These are phyloP conservation scores for Macrophomina pseudophaseolina DNA, from an alignment of 2,329 filamentous ascomycete species.

Conservation along the genomic window DNA sequence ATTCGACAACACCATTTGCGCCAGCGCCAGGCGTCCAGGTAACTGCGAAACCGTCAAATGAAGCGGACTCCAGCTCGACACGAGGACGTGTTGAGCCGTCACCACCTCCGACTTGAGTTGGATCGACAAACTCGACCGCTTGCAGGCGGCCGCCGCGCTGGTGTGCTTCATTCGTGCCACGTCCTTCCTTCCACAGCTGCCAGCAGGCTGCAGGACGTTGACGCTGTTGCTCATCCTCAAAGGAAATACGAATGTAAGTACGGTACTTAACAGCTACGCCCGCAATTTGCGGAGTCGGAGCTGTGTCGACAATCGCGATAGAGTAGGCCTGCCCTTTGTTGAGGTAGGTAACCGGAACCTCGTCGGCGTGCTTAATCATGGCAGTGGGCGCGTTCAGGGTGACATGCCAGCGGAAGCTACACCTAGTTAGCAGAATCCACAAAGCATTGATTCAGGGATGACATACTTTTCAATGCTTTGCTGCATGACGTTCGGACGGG, in stretches of 20 bases:
- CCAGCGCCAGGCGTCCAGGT: slow-evolving; percentile 74
- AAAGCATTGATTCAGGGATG: background rate
- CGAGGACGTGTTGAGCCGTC: slow-evolving; percentile 54
- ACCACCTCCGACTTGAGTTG: slow-evolving; percentile 59
- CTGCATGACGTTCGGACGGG: slow-evolving; percentile 42
- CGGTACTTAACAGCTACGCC: slow-evolving; percentile 74
- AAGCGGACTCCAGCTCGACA: slow-evolving; percentile 64
- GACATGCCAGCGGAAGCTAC: slow-evolving; percentile 83
- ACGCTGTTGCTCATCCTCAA: slow-evolving; percentile 93
- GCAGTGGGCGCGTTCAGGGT: slow-evolving; percentile 93
- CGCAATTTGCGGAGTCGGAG: slow-evolving; percentile 58
- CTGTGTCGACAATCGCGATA: slow-evolving; percentile 80
- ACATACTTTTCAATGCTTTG: slow-evolving; percentile 55
- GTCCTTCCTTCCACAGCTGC: slow-evolving; percentile 94
- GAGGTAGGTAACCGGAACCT: slow-evolving; percentile 96
- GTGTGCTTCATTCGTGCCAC: slow-evolving; percentile 94
- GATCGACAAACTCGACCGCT: slow-evolving; percentile 90
- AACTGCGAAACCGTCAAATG: slow-evolving; percentile 93
- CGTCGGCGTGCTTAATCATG: slow-evolving; percentile 88
- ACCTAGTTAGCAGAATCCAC: slow-evolving; percentile 32
- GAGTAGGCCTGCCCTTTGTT: slow-evolving; percentile 98
- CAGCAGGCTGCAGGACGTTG: slow-evolving; percentile 82
- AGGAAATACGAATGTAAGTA: slow-evolving; percentile 92
- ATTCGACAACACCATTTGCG: slow-evolving; percentile 72
- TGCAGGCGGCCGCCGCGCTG: slow-evolving; percentile 90